A percentile compares a stretch with the other conserved stretches of the same genome.
Evolutionary conservation across 2,329 filamentous ascomycete genomes (phyloP).

Genomic region (Phialophora verrucosa): DNA sequence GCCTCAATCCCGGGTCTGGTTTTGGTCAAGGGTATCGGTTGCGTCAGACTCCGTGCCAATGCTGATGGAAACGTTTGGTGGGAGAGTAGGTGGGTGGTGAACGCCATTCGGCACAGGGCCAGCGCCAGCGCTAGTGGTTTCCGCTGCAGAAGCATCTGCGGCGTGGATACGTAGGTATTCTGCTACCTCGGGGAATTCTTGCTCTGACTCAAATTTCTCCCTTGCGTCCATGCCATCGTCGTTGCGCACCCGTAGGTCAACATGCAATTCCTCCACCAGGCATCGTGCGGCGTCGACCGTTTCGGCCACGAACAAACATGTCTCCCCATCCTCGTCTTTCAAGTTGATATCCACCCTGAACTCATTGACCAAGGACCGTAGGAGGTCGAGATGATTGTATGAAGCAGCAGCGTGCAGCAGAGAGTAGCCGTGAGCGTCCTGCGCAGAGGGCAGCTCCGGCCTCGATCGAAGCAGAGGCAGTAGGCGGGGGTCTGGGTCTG

Average conservation of each 20-base stretch:
- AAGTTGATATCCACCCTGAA: conserved; percentile 81
- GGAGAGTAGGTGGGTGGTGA: conserved; percentile 66
- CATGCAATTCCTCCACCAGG: conserved; percentile 80
- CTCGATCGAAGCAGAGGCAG: conserved; percentile 75
- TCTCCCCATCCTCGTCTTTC: conserved; percentile 89
- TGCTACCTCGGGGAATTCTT: conserved; percentile 75
- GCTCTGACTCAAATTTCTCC: conserved; percentile 80
- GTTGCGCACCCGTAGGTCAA: conserved; percentile 70
- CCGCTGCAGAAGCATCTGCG: conserved; percentile 44
- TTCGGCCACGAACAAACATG: conserved; percentile 92
- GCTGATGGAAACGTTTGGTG: conserved; percentile 77
- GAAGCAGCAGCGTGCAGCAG: conserved; percentile 91
- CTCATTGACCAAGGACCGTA: conserved; percentile 75
- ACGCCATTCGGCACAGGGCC: conserved; percentile 43
- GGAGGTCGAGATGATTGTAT: conserved; percentile 83
- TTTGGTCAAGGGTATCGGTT: conserved; percentile 54
- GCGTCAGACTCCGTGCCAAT: conserved; percentile 70
- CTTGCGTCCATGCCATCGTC: conserved; percentile 77
- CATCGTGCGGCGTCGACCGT: conserved; percentile 76
- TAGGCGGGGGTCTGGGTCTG: conserved; percentile 63
- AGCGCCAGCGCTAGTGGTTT: conserved; percentile 37
- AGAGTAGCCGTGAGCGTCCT: conserved; percentile 93
- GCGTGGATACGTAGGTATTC: conserved; percentile 66
- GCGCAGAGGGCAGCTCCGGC: conserved; percentile 74
- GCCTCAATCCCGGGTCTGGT: conserved; percentile 77